Evolutionary conservation across 2,329 filamentous ascomycete genomes (phyloP).

Genomic region (Shiraia sp.): DNA sequence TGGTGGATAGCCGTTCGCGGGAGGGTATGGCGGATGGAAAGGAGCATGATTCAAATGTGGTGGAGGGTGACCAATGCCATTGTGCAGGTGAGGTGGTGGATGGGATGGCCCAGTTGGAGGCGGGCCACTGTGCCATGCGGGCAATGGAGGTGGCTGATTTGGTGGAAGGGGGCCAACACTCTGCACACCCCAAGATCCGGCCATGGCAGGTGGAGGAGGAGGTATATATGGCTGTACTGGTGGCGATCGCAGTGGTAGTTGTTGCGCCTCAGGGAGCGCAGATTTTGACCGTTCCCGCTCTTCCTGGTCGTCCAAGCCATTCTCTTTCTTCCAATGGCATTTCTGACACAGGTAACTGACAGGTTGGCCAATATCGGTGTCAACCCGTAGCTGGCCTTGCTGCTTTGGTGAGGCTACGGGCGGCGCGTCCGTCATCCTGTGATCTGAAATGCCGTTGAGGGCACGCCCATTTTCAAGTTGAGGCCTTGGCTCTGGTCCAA

Average conservation of each 20-base stretch:
- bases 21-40: slow-evolving; percentile 40
- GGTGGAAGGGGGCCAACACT: slow-evolving; percentile 19
- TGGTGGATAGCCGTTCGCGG: slow-evolving; percentile 40
- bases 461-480: slow-evolving; percentile 19
- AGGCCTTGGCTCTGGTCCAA: slow-evolving; percentile 15
- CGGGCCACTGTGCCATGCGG: slow-evolving; percentile 35
- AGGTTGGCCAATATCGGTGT: slow-evolving; percentile 22
- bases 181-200: slow-evolving; percentile 26
- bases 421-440: slow-evolving; percentile 36
- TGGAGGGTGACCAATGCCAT: slow-evolving; percentile 34
- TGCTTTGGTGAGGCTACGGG: slow-evolving; percentile 20
- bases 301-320: slow-evolving; percentile 36
- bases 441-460: slow-evolving; percentile 29
- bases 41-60: slow-evolving; percentile 30
- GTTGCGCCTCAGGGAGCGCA: slow-evolving; percentile 38
- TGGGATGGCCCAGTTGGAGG: slow-evolving; percentile 27
- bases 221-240: slow-evolving; percentile 31
- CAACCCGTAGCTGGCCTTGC: slow-evolving; percentile 19
- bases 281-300: slow-evolving; percentile 35
- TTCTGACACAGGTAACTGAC: slow-evolving; percentile 51
- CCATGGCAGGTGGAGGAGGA: slow-evolving; percentile 22
- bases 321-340: slow-evolving; percentile 52
- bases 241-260: slow-evolving; percentile 38
- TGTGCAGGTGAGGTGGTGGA: slow-evolving; percentile 33
- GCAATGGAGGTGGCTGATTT: slow-evolving; percentile 34